phyloP scores from a whole-genome alignment of 2,329 filamentous ascomycete genomes.

The Sclerotinia minor region DNA sequence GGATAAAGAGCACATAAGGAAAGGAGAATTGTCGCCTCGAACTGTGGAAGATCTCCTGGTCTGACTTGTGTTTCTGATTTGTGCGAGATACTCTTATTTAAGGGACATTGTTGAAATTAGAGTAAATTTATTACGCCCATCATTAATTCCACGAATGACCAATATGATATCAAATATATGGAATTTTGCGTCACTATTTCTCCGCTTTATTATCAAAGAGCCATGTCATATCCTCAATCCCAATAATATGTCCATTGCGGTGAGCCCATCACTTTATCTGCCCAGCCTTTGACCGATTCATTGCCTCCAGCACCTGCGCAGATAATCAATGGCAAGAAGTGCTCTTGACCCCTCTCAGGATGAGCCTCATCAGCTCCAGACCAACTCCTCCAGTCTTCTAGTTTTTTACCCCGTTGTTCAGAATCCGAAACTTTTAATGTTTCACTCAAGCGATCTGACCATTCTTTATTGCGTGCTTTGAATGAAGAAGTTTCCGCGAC shows the following conservation, averaged over 20 bases:
- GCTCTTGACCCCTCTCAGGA: constrained; percentile 56
- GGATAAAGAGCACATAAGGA: too few relatives aligned
- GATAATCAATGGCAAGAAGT: constrained; percentile 61
- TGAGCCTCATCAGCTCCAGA: constrained; percentile 60
- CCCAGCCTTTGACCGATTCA: constrained; percentile 44
- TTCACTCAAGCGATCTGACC: constrained; percentile 46
- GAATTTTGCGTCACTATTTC: neutral
- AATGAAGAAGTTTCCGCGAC: constrained; percentile 56
- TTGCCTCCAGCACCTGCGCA: constrained; percentile 55
- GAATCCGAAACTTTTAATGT: constrained; percentile 41
- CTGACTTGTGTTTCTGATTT: neutral
- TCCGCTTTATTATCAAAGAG: neutral
- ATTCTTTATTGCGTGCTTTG: constrained; percentile 59
- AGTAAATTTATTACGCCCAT: neutral
- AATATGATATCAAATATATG: too few relatives aligned
- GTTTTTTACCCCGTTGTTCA: constrained; percentile 45
- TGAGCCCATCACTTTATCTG: constrained; percentile 29
- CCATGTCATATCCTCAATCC: constrained; percentile 18
- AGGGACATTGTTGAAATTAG: neutral
- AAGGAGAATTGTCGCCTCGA: neutral
- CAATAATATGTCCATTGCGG: constrained; percentile 35
- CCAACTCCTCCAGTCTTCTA: constrained; percentile 50
- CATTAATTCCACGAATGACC: neutral
- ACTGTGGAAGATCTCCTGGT: neutral
- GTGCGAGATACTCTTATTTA: neutral